phyloP scores from a whole-genome alignment of 805 yeast genomes.

The Myxozyma neotropica region DNA sequence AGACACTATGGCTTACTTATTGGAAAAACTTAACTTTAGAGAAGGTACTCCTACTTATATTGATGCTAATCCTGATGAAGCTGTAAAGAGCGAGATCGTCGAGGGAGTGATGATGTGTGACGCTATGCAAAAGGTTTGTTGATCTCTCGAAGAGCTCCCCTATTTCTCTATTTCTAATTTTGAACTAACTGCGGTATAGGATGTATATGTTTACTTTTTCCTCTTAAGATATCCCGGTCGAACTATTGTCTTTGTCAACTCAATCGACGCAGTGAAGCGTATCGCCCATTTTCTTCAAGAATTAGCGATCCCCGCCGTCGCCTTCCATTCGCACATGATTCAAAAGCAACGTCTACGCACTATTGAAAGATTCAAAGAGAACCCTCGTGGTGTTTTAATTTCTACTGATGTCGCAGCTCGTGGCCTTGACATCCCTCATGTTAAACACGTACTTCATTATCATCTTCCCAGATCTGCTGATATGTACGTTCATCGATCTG shows the following conservation, averaged over 20 bases:
- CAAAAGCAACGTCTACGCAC: slow-evolving; percentile 90
- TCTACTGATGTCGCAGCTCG: slow-evolving; percentile 99
- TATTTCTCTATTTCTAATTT: not conserved
- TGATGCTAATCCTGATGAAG: slow-evolving; percentile 85
- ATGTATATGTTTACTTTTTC: slow-evolving; percentile 85
- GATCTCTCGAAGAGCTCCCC: no score
- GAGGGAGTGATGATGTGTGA: slow-evolving; percentile 93
- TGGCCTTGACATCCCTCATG: slow-evolving; percentile 89
- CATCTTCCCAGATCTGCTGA: slow-evolving; percentile 95
- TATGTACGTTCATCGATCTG: slow-evolving; percentile 91
- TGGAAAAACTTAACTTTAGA: slow-evolving; percentile 70
- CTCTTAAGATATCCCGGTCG: slow-evolving; percentile 82
- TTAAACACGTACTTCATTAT: slow-evolving; percentile 93
- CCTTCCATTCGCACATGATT: slow-evolving; percentile 90
- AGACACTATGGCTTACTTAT: slow-evolving; percentile 66
- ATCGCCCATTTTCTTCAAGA: slow-evolving; percentile 73
- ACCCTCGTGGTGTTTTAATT: slow-evolving; percentile 59
- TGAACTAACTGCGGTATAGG: slow-evolving; percentile 42
- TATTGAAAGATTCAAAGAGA: slow-evolving; percentile 70
- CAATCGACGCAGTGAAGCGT: slow-evolving; percentile 93
- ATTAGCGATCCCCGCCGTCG: slow-evolving; percentile 65
- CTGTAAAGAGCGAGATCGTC: slow-evolving; percentile 70
- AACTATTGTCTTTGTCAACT: slow-evolving; percentile 87
- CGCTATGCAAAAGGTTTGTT: slow-evolving; percentile 66
- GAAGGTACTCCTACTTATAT: slow-evolving; percentile 67